Conservation (phyloP, 495 filamentous ascomycete species). For the Podospora australis region DNA sequence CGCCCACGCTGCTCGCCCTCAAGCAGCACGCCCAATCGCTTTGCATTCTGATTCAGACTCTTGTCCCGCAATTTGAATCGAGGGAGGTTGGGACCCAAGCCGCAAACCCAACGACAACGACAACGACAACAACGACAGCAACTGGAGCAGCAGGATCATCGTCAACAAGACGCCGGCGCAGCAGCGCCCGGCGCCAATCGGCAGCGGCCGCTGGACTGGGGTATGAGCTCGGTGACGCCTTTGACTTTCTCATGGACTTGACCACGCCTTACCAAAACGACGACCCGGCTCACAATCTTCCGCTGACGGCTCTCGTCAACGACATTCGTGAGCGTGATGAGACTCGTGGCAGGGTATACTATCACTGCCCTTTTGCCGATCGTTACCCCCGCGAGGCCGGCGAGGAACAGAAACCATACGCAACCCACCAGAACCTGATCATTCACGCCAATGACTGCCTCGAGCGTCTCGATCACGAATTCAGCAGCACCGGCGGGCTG, state of each 20-base stretch:
- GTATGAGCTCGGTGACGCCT: constrained; percentile 33
- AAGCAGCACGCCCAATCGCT: constrained; percentile 53
- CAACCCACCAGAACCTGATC: constrained; percentile 41
- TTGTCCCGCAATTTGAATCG: constrained; percentile 28
- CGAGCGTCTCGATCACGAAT: constrained; percentile 50
- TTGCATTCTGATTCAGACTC: constrained; percentile 39
- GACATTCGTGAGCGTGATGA: constrained; percentile 35
- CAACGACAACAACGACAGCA: neutral
- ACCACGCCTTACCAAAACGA: constrained; percentile 38
- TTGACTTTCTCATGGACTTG: constrained; percentile 46
- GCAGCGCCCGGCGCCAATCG: neutral
- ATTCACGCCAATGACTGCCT: constrained; percentile 48
- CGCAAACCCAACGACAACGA: neutral
- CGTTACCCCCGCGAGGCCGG: constrained; percentile 7
- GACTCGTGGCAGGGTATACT: constrained; percentile 29
- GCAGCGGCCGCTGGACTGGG: neutral
- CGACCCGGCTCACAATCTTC: constrained; percentile 36
- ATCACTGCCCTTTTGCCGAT: constrained; percentile 36
- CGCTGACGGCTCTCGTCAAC: constrained; percentile 42
- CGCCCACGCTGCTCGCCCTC: constrained; percentile 45
- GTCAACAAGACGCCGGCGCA: neutral
- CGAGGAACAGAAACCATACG: constrained; percentile 31
- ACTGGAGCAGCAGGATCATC: neutral
- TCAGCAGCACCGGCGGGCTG: constrained; percentile 42
- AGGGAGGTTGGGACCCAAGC: constrained; percentile 19